Percentiles rank a stretch among this genome's conserved stretches.
phyloP scores from a whole-genome alignment of 805 yeast species.

The Scheffersomyces stipitis region DNA sequence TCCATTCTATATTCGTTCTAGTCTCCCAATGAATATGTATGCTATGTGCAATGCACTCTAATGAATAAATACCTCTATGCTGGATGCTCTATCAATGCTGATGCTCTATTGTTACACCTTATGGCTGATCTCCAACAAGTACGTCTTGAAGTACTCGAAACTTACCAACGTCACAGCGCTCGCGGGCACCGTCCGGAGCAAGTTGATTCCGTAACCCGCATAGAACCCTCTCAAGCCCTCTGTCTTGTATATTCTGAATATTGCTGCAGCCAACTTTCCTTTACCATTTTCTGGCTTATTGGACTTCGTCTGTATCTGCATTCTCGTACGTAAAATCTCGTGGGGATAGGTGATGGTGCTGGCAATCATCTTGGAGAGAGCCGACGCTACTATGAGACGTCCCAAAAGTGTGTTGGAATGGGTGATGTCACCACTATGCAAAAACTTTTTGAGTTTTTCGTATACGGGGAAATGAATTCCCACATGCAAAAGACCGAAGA shows the following conservation, averaged over 20 bases:
- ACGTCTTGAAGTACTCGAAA: constrained; percentile 74
- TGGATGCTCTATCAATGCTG: too few relatives aligned
- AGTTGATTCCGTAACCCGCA: constrained; percentile 82
- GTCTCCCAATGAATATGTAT: too few relatives aligned
- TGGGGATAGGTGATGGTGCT: constrained; percentile 91
- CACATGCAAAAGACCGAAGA: constrained; percentile 88
- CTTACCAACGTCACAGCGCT: constrained; percentile 93
- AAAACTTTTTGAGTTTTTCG: constrained; percentile 68
- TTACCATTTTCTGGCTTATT: constrained; percentile 16
- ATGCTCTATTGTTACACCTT: too few relatives aligned
- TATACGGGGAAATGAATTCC: constrained; percentile 96
- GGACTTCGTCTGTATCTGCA: constrained; percentile 59
- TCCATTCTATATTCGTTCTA: too few relatives aligned
- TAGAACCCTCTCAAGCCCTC: constrained; percentile 87
- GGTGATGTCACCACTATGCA: constrained; percentile 20
- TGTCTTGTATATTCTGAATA: constrained; percentile 45
- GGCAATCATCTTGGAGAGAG: constrained; percentile 84
- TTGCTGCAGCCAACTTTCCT: constrained; percentile 27
- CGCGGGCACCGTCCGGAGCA: constrained; percentile 91
- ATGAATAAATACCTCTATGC: too few relatives aligned
- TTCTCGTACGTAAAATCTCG: constrained; percentile 87
- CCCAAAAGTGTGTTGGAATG: constrained; percentile 17
- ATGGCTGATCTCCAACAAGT: constrained; percentile 37
- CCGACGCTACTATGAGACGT: constrained; percentile 57
- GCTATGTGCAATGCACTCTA: too few relatives aligned